Evolutionary conservation across 768 basidiomycete genomes (phyloP).

Genomic region (Dacryopinax primogenitus): DNA sequence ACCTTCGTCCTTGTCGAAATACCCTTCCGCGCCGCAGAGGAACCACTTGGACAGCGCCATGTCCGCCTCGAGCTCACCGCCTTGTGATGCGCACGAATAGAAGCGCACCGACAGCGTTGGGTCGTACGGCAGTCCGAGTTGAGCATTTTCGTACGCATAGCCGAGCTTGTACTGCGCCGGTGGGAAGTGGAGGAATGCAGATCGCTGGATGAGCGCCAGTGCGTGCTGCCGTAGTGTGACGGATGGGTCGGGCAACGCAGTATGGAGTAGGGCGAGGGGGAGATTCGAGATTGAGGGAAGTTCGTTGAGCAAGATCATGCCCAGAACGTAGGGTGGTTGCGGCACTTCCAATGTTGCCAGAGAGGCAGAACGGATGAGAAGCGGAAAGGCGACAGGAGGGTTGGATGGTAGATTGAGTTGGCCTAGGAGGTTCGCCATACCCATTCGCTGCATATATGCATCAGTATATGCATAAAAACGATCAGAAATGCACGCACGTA

Average conservation of each 20-base stretch:
- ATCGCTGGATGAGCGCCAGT: slow-evolving; percentile 45
- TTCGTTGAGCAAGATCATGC: slow-evolving; percentile 73
- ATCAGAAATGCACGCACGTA: slow-evolving; percentile 44
- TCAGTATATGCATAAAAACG: slow-evolving; percentile 15
- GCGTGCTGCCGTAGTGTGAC: neutral
- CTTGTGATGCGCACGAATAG: slow-evolving; percentile 47
- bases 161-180: slow-evolving; percentile 85
- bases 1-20: slow-evolving; percentile 75
- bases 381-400: slow-evolving; percentile 46
- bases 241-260: neutral
- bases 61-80: slow-evolving; percentile 83
- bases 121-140: slow-evolving; percentile 74
- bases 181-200: slow-evolving; percentile 72
- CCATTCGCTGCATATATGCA: slow-evolving; percentile 51
- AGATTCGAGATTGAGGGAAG: slow-evolving; percentile 43
- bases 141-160: slow-evolving; percentile 82
- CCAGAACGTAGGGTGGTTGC: slow-evolving; percentile 79
- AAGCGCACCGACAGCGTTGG: slow-evolving; percentile 82
- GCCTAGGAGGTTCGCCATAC: slow-evolving; percentile 82
- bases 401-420: slow-evolving; percentile 57
- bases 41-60: slow-evolving; percentile 98
- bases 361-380: slow-evolving; percentile 66
- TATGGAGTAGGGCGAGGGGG: neutral
- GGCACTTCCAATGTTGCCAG: slow-evolving; percentile 62
- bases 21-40: slow-evolving; percentile 63